Conservation (phyloP, 495 filamentous ascomycete species). For the Aspergillus avenaceus region DNA sequence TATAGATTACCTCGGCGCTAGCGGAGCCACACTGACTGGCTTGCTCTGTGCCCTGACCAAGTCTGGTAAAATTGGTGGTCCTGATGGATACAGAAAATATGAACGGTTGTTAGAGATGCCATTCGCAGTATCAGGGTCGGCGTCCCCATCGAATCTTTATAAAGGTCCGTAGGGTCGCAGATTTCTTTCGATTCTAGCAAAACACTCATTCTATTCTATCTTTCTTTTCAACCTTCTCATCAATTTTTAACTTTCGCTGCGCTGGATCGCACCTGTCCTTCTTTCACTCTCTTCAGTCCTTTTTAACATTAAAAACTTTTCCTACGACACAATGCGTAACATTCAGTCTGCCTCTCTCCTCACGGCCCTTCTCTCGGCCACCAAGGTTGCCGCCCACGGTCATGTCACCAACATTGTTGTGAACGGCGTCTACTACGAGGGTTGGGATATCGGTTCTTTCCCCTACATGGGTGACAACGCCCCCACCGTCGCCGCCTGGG, state of each 20-base stretch:
- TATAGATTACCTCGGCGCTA: not conserved
- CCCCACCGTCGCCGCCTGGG: constrained; percentile 44
- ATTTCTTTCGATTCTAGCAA: not conserved
- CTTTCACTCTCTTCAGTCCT: not conserved
- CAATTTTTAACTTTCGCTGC: constrained; percentile 3
- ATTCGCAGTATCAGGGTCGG: not conserved
- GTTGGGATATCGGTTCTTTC: constrained; percentile 21
- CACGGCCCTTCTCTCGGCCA: constrained; percentile 23
- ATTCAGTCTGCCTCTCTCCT: constrained; percentile 12
- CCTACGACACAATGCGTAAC: not conserved
- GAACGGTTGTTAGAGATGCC: not conserved
- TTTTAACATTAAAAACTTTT: not conserved
- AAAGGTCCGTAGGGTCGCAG: not conserved
- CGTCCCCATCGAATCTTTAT: not conserved
- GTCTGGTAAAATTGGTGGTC: not conserved
- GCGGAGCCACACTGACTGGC: not conserved
- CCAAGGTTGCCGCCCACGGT: constrained; percentile 47
- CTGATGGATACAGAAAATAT: not conserved
- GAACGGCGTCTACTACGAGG: constrained; percentile 41
- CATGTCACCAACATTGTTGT: constrained; percentile 48
- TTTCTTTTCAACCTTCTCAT: not conserved
- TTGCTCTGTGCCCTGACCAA: too few relatives aligned
- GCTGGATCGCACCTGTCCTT: constrained; percentile 2
- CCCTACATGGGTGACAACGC: constrained; percentile 19
- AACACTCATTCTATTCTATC: not conserved